Base-by-base conservation (phyloP, 2,329 filamentous ascomycete genomes). In the Stromatinia cepivora region DNA sequence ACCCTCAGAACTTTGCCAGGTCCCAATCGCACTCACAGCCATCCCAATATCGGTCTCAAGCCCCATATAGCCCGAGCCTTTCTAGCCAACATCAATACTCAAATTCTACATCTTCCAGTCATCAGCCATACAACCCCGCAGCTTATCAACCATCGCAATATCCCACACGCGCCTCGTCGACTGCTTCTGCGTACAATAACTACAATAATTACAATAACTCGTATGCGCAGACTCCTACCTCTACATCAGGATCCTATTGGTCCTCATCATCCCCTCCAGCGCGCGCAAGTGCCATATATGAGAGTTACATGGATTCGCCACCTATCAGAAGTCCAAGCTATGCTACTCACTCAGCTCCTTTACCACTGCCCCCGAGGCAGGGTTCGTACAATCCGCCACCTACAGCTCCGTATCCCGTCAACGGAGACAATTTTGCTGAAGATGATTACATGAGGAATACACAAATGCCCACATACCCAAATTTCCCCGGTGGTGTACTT, bases 91-190 rank as follows among this genome's bases (percentile, higher is more conserved):
- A 66, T 34, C 67, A 69, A 42, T 69, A 66, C 46, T 45, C 59
- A 11, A 85, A 72, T 81, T 84, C 71, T 84, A 84, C 75, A 81
- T 84, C 72, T 79, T 81, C 70, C 79, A 82, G 69, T 75, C 82
- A 71, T 80, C 84, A 72, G 79, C 83, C 86, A 56, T 94, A 94
- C 80, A 94, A 94, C 76, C 91, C 92, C 1, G 80, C 81, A 46
- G 77, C 78, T 53, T 79, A 81, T 36, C 81, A 83, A 59, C 76
- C 73, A 62, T 66, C 81, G 34, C 76, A 87, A 15, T 81, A 83
- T 70, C 82, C 86, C 65, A 85, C 88, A 70, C 87, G 87, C 1
- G 89, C 87, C 42, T 52, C 66, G 36, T 75, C 22, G 84, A 88
- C 77, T 83, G 87, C 68, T 84, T 87, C 54, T 79, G 89, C 59